Base-by-base conservation (phyloP, 225 moss, liverwort and hornwort species). In the Ulota crispa region DNA sequence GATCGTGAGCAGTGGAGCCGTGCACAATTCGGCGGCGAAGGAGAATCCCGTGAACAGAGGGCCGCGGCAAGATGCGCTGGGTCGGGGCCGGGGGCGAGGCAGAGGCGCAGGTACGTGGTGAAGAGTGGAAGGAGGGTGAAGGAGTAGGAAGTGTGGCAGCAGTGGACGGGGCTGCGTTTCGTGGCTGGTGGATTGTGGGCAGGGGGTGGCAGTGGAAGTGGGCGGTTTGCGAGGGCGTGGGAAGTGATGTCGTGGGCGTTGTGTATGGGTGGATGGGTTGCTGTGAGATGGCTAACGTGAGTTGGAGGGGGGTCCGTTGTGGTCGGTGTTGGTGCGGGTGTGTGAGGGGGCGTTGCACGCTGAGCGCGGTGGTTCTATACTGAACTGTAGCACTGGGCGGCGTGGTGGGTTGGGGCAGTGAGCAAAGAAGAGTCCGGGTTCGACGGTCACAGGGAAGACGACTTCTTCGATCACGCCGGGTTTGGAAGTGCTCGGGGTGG, bases 1-100 rank as follows among this genome's bases (percentile, higher is more conserved):
- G 28, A 88, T 99, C 52, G 87, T 96, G 71, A 99, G 96, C 64
- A 99, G 99, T 73, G 99, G 99, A 72, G 96, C 99, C 66, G 93
- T 99, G 61, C 99, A 99, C 36, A 95, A 76, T 79, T 70, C 80
- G 36, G 75, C 87, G 45, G 87, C 86, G 9, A 98, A 98, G 53
- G 99, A 98, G 27, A 73, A 78, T 60, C 26, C 76, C 5, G 77
- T 89, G 52, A 90, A 84, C 64, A 92, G 96, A 85, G 91, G 83
- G 75, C 84, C 92, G 82, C 93, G 94, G 64, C 96, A 93, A 64
- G 88, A 90, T 83, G 85, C 82, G 20, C 78, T 88, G 5, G 84
- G 87, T 70, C 86, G 96, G 63, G 92, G 94, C 63, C 88, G 96
- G 64, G 99, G 99, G 43, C 93, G 96, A 82, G 94, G 96, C 77